Evolutionary conservation across 331 rosid genomes (phyloP).

Genomic region (Stylosanthes scabra): DNA sequence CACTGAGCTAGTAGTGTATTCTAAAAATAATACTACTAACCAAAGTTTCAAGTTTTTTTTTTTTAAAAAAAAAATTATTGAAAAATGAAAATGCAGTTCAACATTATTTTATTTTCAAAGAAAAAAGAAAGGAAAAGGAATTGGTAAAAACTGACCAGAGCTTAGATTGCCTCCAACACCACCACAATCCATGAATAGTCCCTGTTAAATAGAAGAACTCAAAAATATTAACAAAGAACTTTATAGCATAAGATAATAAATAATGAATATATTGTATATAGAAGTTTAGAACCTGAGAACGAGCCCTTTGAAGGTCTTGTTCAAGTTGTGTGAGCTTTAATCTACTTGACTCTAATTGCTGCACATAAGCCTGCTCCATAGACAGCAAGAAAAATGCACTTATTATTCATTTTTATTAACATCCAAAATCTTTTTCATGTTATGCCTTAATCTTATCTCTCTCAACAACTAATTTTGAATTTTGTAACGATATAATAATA

Average conservation of each 20-base stretch:
- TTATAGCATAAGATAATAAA: neutral
- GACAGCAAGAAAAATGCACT: constrained; percentile 3
- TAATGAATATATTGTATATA: neutral
- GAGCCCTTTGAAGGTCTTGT: constrained; percentile 96
- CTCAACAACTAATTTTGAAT: neutral
- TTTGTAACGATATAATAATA: neutral
- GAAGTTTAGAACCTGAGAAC: constrained; percentile 69
- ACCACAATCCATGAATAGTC: constrained; percentile 71
- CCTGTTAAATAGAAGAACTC: constrained; percentile 53
- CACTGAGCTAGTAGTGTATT: neutral
- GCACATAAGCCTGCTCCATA: constrained; percentile 84
- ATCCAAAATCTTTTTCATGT: too few species aligned
- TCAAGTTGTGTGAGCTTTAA: constrained; percentile 91
- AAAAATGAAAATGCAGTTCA: neutral
- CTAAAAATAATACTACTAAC: neutral
- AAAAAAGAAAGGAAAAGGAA: neutral
- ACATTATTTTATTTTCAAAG: neutral
- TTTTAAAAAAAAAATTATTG: neutral
- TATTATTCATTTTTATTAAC: too few species aligned
- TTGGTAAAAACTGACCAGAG: constrained; percentile 66
- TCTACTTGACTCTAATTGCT: constrained; percentile 93
- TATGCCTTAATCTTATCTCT: too few species aligned
- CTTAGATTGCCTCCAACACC: constrained; percentile 78
- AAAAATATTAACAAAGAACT: constrained; percentile 22
- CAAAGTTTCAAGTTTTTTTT: constrained; percentile 5